phyloP scores from a whole-genome alignment of 495 filamentous ascomycete genomes.

The Penicillium canariense region DNA sequence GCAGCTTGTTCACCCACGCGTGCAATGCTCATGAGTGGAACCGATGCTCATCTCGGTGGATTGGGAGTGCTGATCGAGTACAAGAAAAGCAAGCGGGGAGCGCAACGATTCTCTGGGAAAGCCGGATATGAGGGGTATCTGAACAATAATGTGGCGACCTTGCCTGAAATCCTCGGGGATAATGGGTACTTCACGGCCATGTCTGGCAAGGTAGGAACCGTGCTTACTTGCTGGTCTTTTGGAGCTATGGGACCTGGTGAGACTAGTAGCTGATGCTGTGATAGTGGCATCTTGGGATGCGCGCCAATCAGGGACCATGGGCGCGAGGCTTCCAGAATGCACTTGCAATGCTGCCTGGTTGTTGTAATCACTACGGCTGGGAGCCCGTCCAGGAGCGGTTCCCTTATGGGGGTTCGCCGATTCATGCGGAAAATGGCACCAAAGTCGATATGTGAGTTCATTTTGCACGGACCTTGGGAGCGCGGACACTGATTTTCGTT shows the following conservation, averaged over 20 bases:
- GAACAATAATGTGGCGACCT: conserved; percentile 48
- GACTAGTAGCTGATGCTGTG: neutral
- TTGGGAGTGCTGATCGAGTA: conserved; percentile 28
- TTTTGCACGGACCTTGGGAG: too few species aligned
- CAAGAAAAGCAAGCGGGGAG: conserved; percentile 2
- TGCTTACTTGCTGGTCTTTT: too few species aligned
- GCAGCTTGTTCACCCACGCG: conserved; percentile 37
- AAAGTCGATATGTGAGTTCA: conserved; percentile 18
- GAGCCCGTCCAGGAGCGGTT: conserved; percentile 19
- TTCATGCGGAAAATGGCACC: conserved; percentile 11
- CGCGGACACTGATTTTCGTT: neutral
- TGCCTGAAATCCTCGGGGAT: conserved; percentile 54
- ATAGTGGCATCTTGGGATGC: conserved; percentile 43
- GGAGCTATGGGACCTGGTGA: neutral
- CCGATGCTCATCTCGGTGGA: conserved; percentile 46
- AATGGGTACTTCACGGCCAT: conserved; percentile 54
- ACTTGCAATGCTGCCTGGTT: conserved; percentile 43
- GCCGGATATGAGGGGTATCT: conserved; percentile 55
- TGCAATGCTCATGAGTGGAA: conserved; percentile 49
- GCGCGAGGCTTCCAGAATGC: conserved; percentile 44
- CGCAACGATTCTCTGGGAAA: conserved; percentile 6
- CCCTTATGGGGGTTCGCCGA: conserved; percentile 11
- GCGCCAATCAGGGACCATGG: conserved; percentile 38
- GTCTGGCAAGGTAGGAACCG: conserved; percentile 45
- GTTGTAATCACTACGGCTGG: conserved; percentile 31